Evolutionary conservation across 345 rosid species (phyloP).

Genomic region (Moricandia arvensis): DNA sequence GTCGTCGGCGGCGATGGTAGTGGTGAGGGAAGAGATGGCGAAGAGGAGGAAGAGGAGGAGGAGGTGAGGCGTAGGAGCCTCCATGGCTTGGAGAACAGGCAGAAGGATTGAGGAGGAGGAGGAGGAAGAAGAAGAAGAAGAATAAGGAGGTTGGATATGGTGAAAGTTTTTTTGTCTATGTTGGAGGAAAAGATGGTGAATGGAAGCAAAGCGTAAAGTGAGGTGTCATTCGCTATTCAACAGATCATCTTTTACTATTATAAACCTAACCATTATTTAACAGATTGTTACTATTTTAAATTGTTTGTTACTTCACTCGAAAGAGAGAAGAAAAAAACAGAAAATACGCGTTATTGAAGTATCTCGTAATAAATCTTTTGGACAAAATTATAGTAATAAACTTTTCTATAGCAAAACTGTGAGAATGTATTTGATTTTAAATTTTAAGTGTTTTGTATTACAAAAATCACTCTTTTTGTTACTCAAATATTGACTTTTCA

Average conservation of each 20-base stretch:
- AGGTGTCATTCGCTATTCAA: constrained; percentile 25
- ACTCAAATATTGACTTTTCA: too few species aligned
- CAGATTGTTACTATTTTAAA: background rate
- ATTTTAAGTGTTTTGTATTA: too few species aligned
- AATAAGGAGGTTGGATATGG: constrained; percentile 24
- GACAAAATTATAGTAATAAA: background rate
- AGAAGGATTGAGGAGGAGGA: background rate
- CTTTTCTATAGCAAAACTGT: background rate
- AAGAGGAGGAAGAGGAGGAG: constrained; percentile 30
- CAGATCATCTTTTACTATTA: constrained; percentile 24
- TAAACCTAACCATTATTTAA: constrained; percentile 22
- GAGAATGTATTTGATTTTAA: background rate
- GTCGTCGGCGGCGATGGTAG: constrained; percentile 59
- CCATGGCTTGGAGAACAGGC: constrained; percentile 27
- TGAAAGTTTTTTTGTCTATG: background rate
- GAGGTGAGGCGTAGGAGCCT: constrained; percentile 41
- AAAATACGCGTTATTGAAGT: background rate
- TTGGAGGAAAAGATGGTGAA: constrained; percentile 8
- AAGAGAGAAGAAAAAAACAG: background rate
- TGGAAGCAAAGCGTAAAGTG: constrained; percentile 28
- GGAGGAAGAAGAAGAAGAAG: background rate
- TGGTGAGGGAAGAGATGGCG: constrained; percentile 10
- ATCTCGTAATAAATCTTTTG: background rate
- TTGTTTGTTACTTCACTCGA: background rate
- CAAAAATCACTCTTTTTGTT: too few species aligned